Conservation (phyloP, 1,284 basidiomycete genomes). For the Sparassis latifolia region DNA sequence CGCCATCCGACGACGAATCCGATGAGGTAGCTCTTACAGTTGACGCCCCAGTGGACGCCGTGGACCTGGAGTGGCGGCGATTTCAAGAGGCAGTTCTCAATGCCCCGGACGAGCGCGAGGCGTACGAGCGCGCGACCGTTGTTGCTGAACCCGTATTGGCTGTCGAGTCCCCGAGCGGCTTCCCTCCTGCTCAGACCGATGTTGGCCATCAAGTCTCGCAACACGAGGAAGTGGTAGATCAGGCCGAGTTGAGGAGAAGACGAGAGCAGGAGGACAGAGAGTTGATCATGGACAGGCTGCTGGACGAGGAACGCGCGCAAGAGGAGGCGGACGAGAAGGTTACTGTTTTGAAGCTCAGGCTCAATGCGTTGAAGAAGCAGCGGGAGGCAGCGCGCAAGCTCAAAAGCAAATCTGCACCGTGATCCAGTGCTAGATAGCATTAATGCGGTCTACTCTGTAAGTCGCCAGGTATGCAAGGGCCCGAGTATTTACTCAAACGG, state of each 20-base stretch:
- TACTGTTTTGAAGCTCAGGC: conserved; percentile 49
- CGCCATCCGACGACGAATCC: conserved; percentile 39
- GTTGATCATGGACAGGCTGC: conserved; percentile 72
- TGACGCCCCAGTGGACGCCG: conserved; percentile 20
- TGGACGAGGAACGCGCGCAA: conserved; percentile 77
- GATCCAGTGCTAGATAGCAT: neutral
- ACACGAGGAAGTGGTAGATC: conserved; percentile 31
- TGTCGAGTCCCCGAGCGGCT: conserved; percentile 42
- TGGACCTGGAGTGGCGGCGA: conserved; percentile 62
- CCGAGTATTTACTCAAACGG: neutral
- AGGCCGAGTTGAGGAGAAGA: conserved; percentile 36
- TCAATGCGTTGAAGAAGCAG: conserved; percentile 56
- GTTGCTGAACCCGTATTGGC: conserved; percentile 59
- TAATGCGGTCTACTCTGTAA: no score
- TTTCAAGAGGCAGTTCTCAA: conserved; percentile 61
- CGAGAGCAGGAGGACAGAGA: conserved; percentile 70
- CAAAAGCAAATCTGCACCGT: conserved; percentile 19
- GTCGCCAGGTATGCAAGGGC: neutral
- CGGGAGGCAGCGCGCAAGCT: conserved; percentile 36
- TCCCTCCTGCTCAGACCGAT: conserved; percentile 35
- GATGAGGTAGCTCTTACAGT: conserved; percentile 21
- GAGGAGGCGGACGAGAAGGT: conserved; percentile 80
- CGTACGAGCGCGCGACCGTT: conserved; percentile 65
- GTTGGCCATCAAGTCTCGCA: conserved; percentile 14
- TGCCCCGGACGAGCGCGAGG: conserved; percentile 31